Percentiles rank a stretch among this genome's conserved stretches.
Conservation (phyloP, 2,329 filamentous ascomycete genomes). For the Penicillium occitanis region DNA sequence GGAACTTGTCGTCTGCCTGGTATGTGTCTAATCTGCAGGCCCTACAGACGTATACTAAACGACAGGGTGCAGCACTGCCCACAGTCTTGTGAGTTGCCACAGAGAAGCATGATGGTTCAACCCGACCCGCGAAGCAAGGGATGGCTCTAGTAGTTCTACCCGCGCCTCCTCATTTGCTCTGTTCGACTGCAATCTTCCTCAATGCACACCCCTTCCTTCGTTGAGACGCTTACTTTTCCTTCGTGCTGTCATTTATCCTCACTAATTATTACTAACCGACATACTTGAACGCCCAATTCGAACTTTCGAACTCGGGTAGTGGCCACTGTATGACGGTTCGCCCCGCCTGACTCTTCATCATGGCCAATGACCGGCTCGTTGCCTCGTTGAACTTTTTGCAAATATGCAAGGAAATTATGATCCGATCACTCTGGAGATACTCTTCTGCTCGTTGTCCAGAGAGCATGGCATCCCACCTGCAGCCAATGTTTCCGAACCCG, state of each 20-base stretch:
- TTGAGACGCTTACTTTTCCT: conserved; percentile 9
- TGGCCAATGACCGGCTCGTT: conserved; percentile 16
- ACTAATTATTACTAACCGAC: neutral
- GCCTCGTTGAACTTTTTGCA: conserved; percentile 25
- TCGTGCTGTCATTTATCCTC: conserved; percentile 12
- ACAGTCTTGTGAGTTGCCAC: conserved; percentile 23
- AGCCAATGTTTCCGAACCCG: conserved; percentile 25
- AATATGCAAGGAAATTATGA: conserved; percentile 41
- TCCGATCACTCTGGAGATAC: conserved; percentile 21
- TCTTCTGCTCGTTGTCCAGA: conserved; percentile 30
- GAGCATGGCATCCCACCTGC: conserved; percentile 30
- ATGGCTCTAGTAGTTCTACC: conserved; percentile 31
- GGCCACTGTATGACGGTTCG: conserved; percentile 6
- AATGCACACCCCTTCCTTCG: conserved; percentile 18
- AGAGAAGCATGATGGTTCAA: conserved; percentile 26
- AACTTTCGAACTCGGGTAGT: neutral
- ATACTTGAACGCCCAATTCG: neutral
- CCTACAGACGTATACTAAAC: neutral
- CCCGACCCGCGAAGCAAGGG: conserved; percentile 32
- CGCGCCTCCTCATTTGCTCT: conserved; percentile 28
- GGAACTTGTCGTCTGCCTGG: conserved; percentile 2
- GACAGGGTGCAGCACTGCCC: neutral
- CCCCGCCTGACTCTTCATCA: conserved; percentile 14
- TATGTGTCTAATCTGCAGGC: conserved; percentile 16
- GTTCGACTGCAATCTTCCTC: conserved; percentile 17